Base-by-base conservation (phyloP, 2,329 filamentous ascomycete species). In the Alternaria infectoria region DNA sequence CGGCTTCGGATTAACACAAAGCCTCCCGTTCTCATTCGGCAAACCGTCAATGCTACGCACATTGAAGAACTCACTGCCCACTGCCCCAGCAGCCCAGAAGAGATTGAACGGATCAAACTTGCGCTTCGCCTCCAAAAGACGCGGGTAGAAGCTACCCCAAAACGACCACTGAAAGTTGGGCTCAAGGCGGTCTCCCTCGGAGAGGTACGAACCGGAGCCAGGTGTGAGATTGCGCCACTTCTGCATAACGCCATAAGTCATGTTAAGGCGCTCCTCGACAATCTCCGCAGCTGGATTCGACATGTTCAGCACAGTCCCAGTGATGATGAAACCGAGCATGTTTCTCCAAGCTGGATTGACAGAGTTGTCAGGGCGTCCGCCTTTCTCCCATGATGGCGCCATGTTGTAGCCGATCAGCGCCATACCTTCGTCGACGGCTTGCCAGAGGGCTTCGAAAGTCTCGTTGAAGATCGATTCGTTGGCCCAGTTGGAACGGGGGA, bases 341-440 rank as follows among this genome's bases (percentile, higher is more conserved):
- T 46, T 6, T n/a, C 52, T 40, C 52, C 52, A 55, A 17, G 52
- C 52, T 30, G 52, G 52, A 36, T 55, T 55, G 25, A 55, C 52
- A 15, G 52, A 55, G 9, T 55, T 55, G n/a, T 55, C 43, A n/a
- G 52, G 52, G 43, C 52, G 25, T n/a, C 52, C 52, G 23, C 52
- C 52, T 40, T 52, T 52, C 19, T 52, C 19, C 49, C 49, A 52
- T 10, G 49, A 52, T n/a, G 30, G 49, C 19, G 49, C 49, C 49
- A 52, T 52, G 4, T 52, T 52, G 49, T 52, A 52, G 49, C 49
- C 28, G 15, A 52, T 52, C 49, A 52, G 28, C 30, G 49, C 28
- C 30, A 52, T 52, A 25, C 30, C 49, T 12, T 52, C 19, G 10
- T 52, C 49, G 19, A 52, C 49, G 13, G 49, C 49, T 11, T 7